Percentiles rank a stretch among this genome's conserved stretches.
These are phyloP conservation scores for Rhizopus sp. DNA, from an alignment of 371 early-diverging fungal species.

Conservation along the genomic window DNA sequence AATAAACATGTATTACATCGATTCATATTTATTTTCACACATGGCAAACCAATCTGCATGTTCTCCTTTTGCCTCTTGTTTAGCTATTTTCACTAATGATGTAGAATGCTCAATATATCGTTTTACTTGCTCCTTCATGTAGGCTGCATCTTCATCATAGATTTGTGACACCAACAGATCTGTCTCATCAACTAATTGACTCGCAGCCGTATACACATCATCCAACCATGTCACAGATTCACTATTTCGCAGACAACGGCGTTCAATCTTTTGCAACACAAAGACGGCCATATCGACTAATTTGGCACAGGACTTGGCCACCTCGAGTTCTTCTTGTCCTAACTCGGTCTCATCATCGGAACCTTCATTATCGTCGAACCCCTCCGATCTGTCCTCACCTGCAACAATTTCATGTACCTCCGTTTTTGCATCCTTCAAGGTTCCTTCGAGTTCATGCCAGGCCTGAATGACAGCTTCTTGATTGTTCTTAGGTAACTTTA, in stretches of 20 bases:
- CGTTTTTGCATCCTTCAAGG: conserved; percentile 35
- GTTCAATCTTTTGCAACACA: conserved; percentile 39
- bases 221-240: conserved; percentile 28
- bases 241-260: conserved; percentile 32
- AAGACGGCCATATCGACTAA: conserved; percentile 39
- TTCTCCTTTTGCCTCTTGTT: conserved; percentile 34
- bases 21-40: conserved; percentile 31
- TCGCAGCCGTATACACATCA: conserved; percentile 16
- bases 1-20: conserved; percentile 13
- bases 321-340: conserved; percentile 23
- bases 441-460: conserved; percentile 27
- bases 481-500: conserved; percentile 29
- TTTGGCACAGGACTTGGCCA: conserved; percentile 35
- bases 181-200: conserved; percentile 37
- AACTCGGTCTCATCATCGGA: conserved; percentile 32
- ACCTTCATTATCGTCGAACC: conserved; percentile 44
- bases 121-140: conserved; percentile 21
- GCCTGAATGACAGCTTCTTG: conserved; percentile 28
- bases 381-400: conserved; percentile 40
- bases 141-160: conserved; percentile 41
- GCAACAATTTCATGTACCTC: conserved; percentile 38
- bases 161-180: conserved; percentile 45
- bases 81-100: conserved; percentile 28
- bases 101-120: conserved; percentile 25
- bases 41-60: conserved; percentile 48